Percentiles rank a stretch among this genome's conserved stretches.
Conservation (phyloP, 108 stramenopile genomes). For the Aurantiochytrium sp. region DNA sequence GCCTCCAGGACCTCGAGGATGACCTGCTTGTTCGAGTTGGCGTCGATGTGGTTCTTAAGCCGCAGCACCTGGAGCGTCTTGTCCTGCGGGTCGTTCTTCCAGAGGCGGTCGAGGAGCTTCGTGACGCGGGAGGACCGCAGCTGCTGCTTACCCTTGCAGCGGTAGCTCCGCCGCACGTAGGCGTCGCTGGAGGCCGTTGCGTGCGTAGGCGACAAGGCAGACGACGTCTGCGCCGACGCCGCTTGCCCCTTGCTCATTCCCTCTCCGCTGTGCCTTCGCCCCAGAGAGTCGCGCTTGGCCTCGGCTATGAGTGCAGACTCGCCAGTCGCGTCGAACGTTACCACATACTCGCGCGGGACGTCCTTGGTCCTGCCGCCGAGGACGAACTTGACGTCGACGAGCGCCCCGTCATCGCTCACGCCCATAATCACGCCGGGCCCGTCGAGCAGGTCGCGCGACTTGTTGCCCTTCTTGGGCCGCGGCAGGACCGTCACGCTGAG, state of each 20-base stretch:
- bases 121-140: neutral
- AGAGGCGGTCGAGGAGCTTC: neutral
- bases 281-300: neutral
- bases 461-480: neutral
- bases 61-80: neutral
- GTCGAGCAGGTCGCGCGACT: neutral
- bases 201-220: no score
- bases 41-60: constrained; percentile 13
- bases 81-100: neutral
- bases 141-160: neutral
- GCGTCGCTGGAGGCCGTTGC: no score
- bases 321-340: neutral
- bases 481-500: no score
- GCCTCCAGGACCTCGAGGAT: neutral
- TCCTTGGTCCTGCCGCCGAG: neutral
- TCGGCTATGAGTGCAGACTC: neutral
- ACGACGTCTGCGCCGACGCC: no score
- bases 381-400: neutral
- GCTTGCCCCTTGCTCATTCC: no score
- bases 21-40: constrained; percentile 15
- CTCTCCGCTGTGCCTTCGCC: neutral
- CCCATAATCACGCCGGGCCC: neutral
- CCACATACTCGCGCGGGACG: neutral
- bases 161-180: constrained; percentile 4
- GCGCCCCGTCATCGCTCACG: neutral